Conservation (phyloP, 2,329 filamentous ascomycete species). For the Pseudophaeomoniella oleicola region DNA sequence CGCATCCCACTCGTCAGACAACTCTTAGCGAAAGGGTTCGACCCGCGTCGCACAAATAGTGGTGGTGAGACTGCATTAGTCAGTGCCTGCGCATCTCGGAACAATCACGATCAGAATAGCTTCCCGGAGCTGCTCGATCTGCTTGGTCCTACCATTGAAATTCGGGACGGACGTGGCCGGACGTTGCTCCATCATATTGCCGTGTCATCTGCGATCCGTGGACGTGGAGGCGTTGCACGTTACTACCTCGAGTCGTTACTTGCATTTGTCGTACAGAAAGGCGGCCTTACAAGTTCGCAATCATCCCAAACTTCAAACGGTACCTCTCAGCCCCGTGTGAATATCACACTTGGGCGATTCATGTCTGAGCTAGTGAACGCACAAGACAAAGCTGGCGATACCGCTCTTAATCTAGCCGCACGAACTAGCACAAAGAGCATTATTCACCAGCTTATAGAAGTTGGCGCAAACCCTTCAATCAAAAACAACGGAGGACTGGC, state of each 20-base stretch:
- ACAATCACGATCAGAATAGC: slow-evolving; percentile 79
- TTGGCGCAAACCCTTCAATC: slow-evolving; percentile 85
- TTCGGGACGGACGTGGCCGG: slow-evolving; percentile 74
- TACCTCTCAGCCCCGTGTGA: slow-evolving; percentile 13
- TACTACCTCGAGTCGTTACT: slow-evolving; percentile 92
- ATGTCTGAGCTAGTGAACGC: slow-evolving; percentile 96
- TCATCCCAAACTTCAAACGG: slow-evolving; percentile 30
- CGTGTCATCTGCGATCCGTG: slow-evolving; percentile 88
- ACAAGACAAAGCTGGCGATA: slow-evolving; percentile 86
- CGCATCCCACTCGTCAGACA: slow-evolving; percentile 69
- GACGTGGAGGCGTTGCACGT: slow-evolving; percentile 75
- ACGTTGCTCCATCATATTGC: slow-evolving; percentile 95
- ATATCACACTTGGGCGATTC: slow-evolving; percentile 76
- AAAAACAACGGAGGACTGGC: slow-evolving; percentile 78
- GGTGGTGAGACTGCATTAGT: slow-evolving; percentile 87
- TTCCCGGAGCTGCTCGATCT: slow-evolving; percentile 86
- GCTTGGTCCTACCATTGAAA: slow-evolving; percentile 76
- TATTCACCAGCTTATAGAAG: slow-evolving; percentile 89
- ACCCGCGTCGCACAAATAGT: slow-evolving; percentile 73
- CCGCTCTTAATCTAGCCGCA: slow-evolving; percentile 83
- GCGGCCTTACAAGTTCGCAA: slow-evolving; percentile 35
- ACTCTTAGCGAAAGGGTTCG: slow-evolving; percentile 71
- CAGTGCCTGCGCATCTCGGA: slow-evolving; percentile 82
- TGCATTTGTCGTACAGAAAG: slow-evolving; percentile 85
- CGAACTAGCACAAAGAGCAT: slow-evolving; percentile 88